Conservation (phyloP, 345 rosid species). For the Xanthoceras sorbifolium region DNA sequence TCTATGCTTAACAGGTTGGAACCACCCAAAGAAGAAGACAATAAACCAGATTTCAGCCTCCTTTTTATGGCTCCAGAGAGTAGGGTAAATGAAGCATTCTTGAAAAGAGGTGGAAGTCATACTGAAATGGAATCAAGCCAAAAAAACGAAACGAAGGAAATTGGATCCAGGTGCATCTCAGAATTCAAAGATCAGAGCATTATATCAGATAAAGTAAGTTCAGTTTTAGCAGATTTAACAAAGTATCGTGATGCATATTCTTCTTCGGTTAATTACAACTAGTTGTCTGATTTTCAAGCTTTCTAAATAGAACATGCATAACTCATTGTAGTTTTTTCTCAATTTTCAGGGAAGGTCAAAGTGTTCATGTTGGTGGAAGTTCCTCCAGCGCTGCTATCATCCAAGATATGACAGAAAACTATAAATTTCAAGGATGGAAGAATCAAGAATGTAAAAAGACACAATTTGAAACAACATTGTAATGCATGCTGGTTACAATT, state of each 20-base stretch:
- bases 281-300: no score
- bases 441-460: background rate
- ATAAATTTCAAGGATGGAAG: constrained; percentile 1
- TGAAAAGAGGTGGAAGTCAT: background rate
- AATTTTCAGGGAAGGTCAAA: constrained; percentile 21
- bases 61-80: constrained; percentile 11
- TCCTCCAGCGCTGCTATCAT: constrained; percentile 22
- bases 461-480: background rate
- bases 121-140: constrained; percentile 11
- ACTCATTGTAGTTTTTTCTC: background rate
- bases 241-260: background rate
- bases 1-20: constrained; percentile 19
- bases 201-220: constrained; percentile 28
- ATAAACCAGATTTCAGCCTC: background rate
- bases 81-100: constrained; percentile 20
- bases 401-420: constrained; percentile 15
- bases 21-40: background rate
- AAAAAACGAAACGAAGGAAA: constrained; percentile 15
- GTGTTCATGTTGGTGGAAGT: constrained; percentile 19
- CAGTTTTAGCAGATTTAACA: background rate
- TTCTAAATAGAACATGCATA: background rate
- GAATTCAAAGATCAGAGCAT: constrained; percentile 14
- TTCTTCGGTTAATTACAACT: background rate
- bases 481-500: no score
- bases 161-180: constrained; percentile 19